phyloP scores from a whole-genome alignment of 1,284 basidiomycete genomes.

The Ceratobasidium sp. region DNA sequence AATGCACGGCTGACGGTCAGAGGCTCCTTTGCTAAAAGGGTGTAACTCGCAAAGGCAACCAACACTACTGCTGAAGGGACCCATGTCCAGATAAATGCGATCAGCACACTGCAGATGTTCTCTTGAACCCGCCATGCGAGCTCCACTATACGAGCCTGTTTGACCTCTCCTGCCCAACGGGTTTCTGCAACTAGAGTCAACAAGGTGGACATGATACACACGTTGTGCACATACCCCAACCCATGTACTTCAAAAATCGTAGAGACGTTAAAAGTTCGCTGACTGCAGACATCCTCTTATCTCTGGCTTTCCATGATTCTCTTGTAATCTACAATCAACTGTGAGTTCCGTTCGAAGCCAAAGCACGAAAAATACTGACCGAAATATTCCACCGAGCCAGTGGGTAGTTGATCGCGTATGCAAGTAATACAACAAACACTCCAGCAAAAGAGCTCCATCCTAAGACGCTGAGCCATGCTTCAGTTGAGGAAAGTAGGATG shows the following conservation, averaged over 20 bases:
- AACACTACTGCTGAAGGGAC: conserved; percentile 77
- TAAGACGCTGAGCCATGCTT: conserved; percentile 67
- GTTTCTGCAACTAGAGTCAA: conserved; percentile 60
- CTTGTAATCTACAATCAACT: conserved; percentile 65
- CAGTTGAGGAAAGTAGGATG: not conserved
- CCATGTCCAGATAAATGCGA: conserved; percentile 67
- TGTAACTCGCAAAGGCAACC: conserved; percentile 73
- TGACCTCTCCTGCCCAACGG: conserved; percentile 68
- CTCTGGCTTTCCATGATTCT: conserved; percentile 76
- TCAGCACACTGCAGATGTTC: conserved; percentile 59
- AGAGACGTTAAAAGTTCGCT: conserved; percentile 84
- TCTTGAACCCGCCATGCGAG: conserved; percentile 74
- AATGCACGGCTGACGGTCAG: conserved; percentile 78
- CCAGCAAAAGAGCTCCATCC: conserved; percentile 87
- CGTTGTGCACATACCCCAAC: conserved; percentile 68
- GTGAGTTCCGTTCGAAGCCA: not conserved
- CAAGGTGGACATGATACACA: not conserved
- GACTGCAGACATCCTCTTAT: conserved; percentile 80
- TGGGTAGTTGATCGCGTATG: conserved; percentile 75
- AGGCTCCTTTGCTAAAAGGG: conserved; percentile 68
- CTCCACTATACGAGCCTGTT: conserved; percentile 68
- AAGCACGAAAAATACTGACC: conserved; percentile 63
- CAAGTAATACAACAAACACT: conserved; percentile 76
- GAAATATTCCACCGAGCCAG: conserved; percentile 75
- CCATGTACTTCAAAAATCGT: conserved; percentile 78